Percentiles rank a stretch among this genome's conserved stretches.
Conservation (phyloP, 2,329 filamentous ascomycete species). For the Cytospora paraplurivora region DNA sequence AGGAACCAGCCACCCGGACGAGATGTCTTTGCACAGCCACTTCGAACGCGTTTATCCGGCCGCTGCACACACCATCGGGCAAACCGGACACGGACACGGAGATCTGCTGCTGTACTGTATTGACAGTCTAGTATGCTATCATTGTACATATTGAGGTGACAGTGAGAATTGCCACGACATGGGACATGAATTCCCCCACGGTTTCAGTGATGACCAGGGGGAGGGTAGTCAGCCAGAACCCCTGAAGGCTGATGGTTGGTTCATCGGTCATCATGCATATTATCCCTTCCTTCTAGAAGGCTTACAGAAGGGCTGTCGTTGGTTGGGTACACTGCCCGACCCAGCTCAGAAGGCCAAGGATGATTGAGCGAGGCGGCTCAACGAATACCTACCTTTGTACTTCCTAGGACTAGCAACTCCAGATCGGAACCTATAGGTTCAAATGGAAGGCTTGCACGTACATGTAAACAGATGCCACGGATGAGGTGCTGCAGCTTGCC, state of each 20-base stretch:
- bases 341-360: too few relatives aligned
- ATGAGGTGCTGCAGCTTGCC: not conserved
- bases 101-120: not conserved
- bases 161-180: not conserved
- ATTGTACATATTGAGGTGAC: not conserved
- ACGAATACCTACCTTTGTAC: too few relatives aligned
- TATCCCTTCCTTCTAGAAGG: slow-evolving; percentile 17
- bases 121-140: not conserved
- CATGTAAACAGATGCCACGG: too few relatives aligned
- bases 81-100: not conserved
- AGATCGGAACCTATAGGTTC: too few relatives aligned
- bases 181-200: not conserved
- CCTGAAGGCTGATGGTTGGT: slow-evolving; percentile 1
- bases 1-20: not conserved
- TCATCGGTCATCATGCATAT: slow-evolving; percentile 18
- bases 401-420: too few relatives aligned
- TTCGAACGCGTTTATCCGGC: not conserved
- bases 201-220: not conserved
- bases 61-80: not conserved
- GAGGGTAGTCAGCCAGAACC: not conserved
- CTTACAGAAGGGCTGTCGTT: slow-evolving; percentile 1
- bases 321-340: too few relatives aligned
- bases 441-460: too few relatives aligned
- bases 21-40: not conserved
- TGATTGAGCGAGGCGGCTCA: too few relatives aligned